Base-by-base conservation (phyloP, 2,329 filamentous ascomycete species). In the Ophiobolus disseminans region DNA sequence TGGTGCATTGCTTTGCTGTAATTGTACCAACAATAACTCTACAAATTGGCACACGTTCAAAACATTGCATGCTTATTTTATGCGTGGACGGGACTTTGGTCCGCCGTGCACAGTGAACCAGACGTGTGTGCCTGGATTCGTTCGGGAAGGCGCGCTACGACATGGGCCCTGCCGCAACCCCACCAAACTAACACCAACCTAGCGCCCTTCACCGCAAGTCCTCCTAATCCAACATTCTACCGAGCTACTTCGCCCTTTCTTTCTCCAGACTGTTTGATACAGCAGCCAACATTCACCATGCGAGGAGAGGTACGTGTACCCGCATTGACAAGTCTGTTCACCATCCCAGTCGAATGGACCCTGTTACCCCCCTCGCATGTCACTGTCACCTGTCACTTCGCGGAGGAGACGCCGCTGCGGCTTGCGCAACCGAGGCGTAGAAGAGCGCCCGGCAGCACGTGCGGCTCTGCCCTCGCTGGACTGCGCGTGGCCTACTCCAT, bases 251-350 rank as follows among this genome's bases (percentile, higher is more conserved):
- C 45, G 49, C 55, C 53, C 45, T 45, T 55, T 17, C 13, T 43
- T 65, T 57, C 50, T 55, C 52, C 62, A 62, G 58, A 61, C 66
- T 70, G 64, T 70, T 66, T 66, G 67, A 67, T 60, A 70, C 64
- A 69, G 63, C 57, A 53, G 53, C 54, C 44, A 45, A 57, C 46
- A 62, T 57, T 39, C 67, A 74, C 56, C 57, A 74, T 74, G 72
- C 68, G 72, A 65, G 72, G 72, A 69, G 72, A 74, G 67, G 72
- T 74, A 67, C 26, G 71, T 72, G 39, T 48, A 13, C 30, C 45
- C 36, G 30, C 41, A 42, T 43, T 46, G 46, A 14, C 22, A 11
- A 35, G 30, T 39, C 28, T 31, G 32, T 44, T 20, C 10, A 32
- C 26, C 9, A 11, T 45, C 16, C 21, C 22, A 25, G 16, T 37